These are phyloP conservation scores for Prunus davidiana DNA, from an alignment of 306 rosid genomes.

Conservation along the genomic window DNA sequence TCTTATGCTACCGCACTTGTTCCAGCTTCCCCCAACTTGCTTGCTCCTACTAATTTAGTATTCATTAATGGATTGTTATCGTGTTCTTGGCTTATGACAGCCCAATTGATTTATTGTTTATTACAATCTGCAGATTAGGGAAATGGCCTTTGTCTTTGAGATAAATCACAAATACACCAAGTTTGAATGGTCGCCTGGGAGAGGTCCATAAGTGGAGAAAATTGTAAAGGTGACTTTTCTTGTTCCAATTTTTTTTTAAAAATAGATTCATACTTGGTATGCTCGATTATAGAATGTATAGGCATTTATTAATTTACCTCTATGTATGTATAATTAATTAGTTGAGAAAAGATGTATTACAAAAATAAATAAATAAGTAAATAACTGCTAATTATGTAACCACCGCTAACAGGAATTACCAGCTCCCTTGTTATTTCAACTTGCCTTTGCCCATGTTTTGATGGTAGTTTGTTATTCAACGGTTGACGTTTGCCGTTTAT, in stretches of 20 bases:
- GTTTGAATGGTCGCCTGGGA: slow-evolving; percentile 29
- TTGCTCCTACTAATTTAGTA: background rate
- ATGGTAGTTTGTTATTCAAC: background rate
- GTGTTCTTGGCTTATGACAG: background rate
- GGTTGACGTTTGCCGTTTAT: background rate
- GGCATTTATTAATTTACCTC: background rate
- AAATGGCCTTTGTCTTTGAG: slow-evolving; percentile 69
- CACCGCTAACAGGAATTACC: background rate
- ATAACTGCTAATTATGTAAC: background rate
- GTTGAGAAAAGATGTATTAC: background rate
- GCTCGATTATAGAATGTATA: slow-evolving; percentile 13
- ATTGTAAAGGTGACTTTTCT: slow-evolving; percentile 8
- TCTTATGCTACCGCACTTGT: background rate
- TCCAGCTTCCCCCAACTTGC: background rate
- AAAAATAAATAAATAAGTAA: background rate
- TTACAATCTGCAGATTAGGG: slow-evolving; percentile 61
- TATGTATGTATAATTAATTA: background rate
- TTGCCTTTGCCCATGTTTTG: background rate
- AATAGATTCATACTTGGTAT: background rate
- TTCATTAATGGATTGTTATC: background rate
- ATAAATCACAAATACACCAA: slow-evolving; percentile 29
- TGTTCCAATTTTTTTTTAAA: background rate
- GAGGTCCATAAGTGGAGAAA: slow-evolving; percentile 14
- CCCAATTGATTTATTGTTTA: slow-evolving; percentile 14
- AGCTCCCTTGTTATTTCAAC: background rate